Evolutionary conservation across 169 alveolate genomes (phyloP).

Genomic region (Eimeria necatrix): DNA sequence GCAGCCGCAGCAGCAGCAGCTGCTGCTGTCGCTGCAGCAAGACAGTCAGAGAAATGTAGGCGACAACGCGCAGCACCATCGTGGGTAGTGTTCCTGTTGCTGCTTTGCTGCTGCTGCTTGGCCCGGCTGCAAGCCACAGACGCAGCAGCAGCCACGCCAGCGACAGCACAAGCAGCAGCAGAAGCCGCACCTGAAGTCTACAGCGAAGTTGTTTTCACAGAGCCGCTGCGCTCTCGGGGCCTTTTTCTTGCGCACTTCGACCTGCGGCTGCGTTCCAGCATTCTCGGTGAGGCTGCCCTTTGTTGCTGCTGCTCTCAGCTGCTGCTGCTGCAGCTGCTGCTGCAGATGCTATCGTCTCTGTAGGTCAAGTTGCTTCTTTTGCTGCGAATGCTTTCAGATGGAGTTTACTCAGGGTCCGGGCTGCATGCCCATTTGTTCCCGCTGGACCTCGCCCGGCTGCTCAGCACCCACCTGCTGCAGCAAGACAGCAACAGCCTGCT

Average conservation of each 20-base stretch:
- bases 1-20: not conserved
- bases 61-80: not conserved
- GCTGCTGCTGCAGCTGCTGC: slow-evolving; percentile 25
- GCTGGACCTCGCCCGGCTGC: not conserved
- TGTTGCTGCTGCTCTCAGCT: not conserved
- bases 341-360: not conserved
- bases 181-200: not conserved
- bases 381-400: not conserved
- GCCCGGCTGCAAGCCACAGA: not conserved
- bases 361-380: not conserved
- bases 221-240: slow-evolving; percentile 46
- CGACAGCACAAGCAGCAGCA: not conserved
- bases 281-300: slow-evolving; percentile 3
- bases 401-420: not conserved
- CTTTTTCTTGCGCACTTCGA: slow-evolving; percentile 35
- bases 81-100: slow-evolving; percentile 10
- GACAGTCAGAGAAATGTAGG: not conserved
- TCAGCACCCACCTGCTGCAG: not conserved
- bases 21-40: slow-evolving; percentile 43
- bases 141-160: slow-evolving; percentile 4
- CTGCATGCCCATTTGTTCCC: not conserved
- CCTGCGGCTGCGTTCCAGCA: not conserved
- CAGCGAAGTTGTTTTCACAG: slow-evolving; percentile 4
- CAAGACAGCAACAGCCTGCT: not conserved
- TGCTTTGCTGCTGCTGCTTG: slow-evolving; percentile 28